These are phyloP conservation scores for Picea glauca DNA, from an alignment of 75 land plant genomes.

Conservation along the genomic window DNA sequence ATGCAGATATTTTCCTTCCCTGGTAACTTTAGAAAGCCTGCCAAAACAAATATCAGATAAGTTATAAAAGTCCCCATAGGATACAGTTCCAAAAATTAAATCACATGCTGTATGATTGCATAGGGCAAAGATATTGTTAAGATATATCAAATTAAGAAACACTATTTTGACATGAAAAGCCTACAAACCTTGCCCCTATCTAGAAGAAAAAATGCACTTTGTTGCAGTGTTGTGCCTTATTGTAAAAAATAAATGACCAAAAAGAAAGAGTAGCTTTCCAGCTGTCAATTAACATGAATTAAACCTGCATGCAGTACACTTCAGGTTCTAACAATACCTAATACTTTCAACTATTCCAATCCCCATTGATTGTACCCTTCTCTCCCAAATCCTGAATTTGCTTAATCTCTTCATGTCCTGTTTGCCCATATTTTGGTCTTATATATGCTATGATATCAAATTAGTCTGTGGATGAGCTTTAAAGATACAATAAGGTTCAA, in stretches of 20 bases:
- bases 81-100: not conserved
- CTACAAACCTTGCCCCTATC: not conserved
- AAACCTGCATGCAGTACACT: not conserved
- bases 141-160: not conserved
- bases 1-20: conserved; percentile 73
- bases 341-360: not conserved
- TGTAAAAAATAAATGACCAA: not conserved
- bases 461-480: not conserved
- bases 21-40: conserved; percentile 87
- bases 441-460: not conserved
- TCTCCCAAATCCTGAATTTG: not conserved
- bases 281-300: not conserved
- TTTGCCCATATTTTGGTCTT: not conserved
- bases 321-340: not conserved
- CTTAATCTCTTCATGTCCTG: not conserved
- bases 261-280: not conserved
- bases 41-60: not conserved
- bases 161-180: not conserved
- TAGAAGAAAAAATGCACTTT: not conserved
- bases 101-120: too few relatives aligned
- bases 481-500: too few relatives aligned
- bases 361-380: not conserved
- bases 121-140: too few relatives aligned
- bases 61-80: not conserved
- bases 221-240: not conserved